These are phyloP conservation scores for Glarea lozoyensis DNA, from an alignment of 495 filamentous ascomycete species.

Conservation along the genomic window DNA sequence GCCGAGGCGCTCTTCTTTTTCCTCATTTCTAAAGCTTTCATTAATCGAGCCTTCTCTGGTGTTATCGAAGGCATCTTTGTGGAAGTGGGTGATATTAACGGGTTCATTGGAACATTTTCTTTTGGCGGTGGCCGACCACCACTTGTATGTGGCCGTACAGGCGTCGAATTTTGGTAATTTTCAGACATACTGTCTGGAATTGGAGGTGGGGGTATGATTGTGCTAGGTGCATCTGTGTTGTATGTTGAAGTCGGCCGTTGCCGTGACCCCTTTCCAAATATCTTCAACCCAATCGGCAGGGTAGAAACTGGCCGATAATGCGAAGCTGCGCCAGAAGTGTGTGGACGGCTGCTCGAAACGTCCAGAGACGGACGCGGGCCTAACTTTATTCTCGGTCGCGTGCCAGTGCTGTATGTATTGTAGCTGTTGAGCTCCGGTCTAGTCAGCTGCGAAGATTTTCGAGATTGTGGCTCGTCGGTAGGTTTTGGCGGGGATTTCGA, in stretches of 20 bases:
- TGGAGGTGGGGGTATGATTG: slow-evolving; percentile 39
- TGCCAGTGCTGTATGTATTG: slow-evolving; percentile 41
- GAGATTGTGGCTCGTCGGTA: slow-evolving; percentile 10
- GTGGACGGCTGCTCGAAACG: slow-evolving; percentile 50
- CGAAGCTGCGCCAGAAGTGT: slow-evolving; percentile 38
- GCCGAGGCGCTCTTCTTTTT: slow-evolving; percentile 54
- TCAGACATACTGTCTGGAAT: slow-evolving; percentile 11
- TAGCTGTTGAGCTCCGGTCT: slow-evolving; percentile 56
- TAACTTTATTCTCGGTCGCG: slow-evolving; percentile 69
- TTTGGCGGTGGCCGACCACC: slow-evolving; percentile 39
- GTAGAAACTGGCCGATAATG: slow-evolving; percentile 66
- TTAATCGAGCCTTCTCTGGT: slow-evolving; percentile 80
- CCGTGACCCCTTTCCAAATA: slow-evolving; percentile 32
- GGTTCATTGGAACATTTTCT: slow-evolving; percentile 36
- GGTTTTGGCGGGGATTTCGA: slow-evolving; percentile 14
- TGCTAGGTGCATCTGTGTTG: slow-evolving; percentile 22
- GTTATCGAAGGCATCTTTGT: slow-evolving; percentile 57
- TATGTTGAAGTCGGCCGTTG: slow-evolving; percentile 29
- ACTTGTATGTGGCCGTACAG: slow-evolving; percentile 22
- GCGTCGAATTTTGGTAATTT: neutral
- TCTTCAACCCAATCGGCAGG: slow-evolving; percentile 47
- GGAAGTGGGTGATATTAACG: slow-evolving; percentile 27
- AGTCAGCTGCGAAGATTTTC: slow-evolving; percentile 45
- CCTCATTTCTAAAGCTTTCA: slow-evolving; percentile 87
- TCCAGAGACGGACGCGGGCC: slow-evolving; percentile 77